Evolutionary conservation across 2,329 filamentous ascomycete genomes (phyloP), one percentile per base, ranked within the genome.

Genomic region (Phialophora verrucosa): DNA sequence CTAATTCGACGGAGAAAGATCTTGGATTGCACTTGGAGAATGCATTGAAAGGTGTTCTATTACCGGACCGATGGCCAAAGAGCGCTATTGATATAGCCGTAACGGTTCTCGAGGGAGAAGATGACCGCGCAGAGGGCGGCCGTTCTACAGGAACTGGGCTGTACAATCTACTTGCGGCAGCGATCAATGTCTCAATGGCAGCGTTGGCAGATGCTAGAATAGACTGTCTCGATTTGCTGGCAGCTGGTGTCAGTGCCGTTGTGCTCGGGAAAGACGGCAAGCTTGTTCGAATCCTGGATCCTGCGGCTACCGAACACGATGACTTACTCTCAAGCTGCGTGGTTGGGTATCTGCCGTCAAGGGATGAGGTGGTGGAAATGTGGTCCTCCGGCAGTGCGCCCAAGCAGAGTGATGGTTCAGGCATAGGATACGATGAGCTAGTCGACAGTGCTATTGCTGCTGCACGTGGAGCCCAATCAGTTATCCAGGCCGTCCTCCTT

Each of bases 61-160:
- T 98, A 75, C 93, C 92, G 14, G 93, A 97, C 76, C 85, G 94
- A 65, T 99, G 94, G 92, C 95, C 95, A n/a, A 99, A 99, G 83
- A 97, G 92, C 77, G 93, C 92, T 53, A 89, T 97, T n/a, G 95
- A 99, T 76, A 89, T 99, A 49, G 90, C 97, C 20, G 88, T 99
- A 57, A 97, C 93, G 0, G 88, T 99, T 57, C 83, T 99, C 20
- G 95, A 99, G 80, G 94, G 92, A 2, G 95, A 98, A 75, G 71
- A 73, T 31, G 92, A 97, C 76, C 87, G 84, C 4, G 84, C 87
- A 75, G 79, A 55, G 8, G 71, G 70, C 25, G 57, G 63, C 53
- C 79, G 65, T 79, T 85, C 88, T 65, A 88, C 88, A 69, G 87
- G 90, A 14, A 96, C 92, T 90, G 92, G 93, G 10, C 86, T 91